Conservation (phyloP, 192 early-diverging fungal species). For the Chytriomyces sp. region DNA sequence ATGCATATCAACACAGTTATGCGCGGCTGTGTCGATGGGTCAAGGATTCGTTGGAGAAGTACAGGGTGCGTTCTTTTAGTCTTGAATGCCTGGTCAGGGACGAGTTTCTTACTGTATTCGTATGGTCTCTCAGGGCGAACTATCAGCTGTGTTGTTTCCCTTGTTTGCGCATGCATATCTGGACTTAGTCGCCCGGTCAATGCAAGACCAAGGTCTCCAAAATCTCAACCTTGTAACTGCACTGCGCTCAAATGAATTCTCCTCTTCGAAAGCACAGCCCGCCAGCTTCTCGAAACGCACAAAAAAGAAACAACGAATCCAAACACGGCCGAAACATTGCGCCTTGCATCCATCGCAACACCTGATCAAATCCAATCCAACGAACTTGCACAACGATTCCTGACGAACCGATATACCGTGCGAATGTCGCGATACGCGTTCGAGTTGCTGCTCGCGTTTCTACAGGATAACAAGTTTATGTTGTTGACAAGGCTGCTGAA, state of each 20-base stretch:
- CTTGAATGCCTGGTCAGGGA: too few relatives aligned
- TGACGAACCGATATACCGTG: slow-evolving; percentile 82
- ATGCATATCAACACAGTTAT: slow-evolving; percentile 83
- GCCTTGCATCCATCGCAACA: slow-evolving; percentile 71
- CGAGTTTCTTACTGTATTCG: too few relatives aligned
- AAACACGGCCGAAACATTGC: slow-evolving; percentile 74
- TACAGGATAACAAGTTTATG: slow-evolving; percentile 92
- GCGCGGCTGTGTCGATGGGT: slow-evolving; percentile 82
- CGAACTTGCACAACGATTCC: slow-evolving; percentile 79
- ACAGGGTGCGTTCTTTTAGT: slow-evolving; percentile 72
- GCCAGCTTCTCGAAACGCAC: slow-evolving; percentile 77
- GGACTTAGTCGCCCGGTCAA: slow-evolving; percentile 73
- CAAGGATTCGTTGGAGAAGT: slow-evolving; percentile 92
- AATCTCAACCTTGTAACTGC: too few relatives aligned
- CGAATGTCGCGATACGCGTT: slow-evolving; percentile 85
- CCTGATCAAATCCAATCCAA: slow-evolving; percentile 80
- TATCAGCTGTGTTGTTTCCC: slow-evolving; percentile 83
- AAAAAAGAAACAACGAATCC: slow-evolving; percentile 75
- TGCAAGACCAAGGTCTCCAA: slow-evolving; percentile 54
- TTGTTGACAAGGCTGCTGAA: slow-evolving; percentile 89
- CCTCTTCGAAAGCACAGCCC: slow-evolving; percentile 61
- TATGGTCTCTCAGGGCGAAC: too few relatives aligned
- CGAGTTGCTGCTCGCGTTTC: slow-evolving; percentile 85
- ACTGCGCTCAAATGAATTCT: too few relatives aligned
- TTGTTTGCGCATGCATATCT: slow-evolving; percentile 92